Evolutionary conservation across 176 grass and related monocot genomes (phyloP).

Genomic region (Avena sativa): DNA sequence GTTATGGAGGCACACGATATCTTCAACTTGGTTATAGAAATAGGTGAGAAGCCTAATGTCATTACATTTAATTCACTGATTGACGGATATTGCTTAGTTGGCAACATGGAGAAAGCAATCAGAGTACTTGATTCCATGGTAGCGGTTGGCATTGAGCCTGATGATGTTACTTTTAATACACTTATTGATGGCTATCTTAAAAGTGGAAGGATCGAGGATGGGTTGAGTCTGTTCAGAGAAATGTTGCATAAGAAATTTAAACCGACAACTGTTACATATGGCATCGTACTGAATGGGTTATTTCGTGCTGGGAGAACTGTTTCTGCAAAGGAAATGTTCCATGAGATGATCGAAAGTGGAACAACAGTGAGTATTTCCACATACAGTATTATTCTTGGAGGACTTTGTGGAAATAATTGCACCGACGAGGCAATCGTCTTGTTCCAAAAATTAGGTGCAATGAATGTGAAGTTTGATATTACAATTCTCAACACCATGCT

Average conservation of each 20-base stretch:
- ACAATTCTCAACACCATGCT: too few relatives aligned
- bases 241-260: neutral
- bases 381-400: neutral
- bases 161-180: neutral
- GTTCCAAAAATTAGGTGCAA: too few relatives aligned
- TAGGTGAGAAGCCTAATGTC: neutral
- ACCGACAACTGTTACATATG: neutral
- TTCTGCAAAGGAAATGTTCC: neutral
- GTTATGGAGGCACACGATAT: neutral
- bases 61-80: neutral
- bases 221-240: neutral
- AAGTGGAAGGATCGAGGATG: too few relatives aligned
- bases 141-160: neutral
- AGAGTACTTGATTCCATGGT: neutral
- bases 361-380: neutral
- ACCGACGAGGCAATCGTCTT: too few relatives aligned
- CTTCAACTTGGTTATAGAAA: neutral
- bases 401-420: neutral
- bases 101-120: neutral
- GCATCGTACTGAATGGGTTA: neutral
- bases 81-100: neutral
- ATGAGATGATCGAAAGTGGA: neutral
- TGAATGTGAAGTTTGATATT: too few relatives aligned
- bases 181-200: neutral
- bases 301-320: neutral